These are phyloP conservation scores for Aspergillus udagawae DNA, from an alignment of 2,329 filamentous ascomycete species.

Conservation along the genomic window DNA sequence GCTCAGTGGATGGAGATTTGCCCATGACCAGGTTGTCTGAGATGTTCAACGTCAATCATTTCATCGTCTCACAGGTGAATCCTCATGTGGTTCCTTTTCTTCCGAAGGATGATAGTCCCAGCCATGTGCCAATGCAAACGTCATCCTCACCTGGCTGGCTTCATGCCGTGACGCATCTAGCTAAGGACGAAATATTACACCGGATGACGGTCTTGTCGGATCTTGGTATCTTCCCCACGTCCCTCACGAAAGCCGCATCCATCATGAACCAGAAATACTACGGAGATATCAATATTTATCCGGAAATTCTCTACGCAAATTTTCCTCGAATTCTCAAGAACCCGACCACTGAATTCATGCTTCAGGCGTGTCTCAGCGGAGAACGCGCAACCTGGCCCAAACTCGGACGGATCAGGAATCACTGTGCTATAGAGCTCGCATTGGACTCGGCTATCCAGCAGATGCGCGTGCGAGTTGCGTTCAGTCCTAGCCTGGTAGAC, in stretches of 20 bases:
- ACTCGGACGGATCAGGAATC: slow-evolving; percentile 76
- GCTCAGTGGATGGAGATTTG: slow-evolving; percentile 89
- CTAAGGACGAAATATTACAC: slow-evolving; percentile 75
- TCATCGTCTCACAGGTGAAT: slow-evolving; percentile 96
- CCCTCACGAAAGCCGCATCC: slow-evolving; percentile 72
- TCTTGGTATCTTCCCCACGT: slow-evolving; percentile 72
- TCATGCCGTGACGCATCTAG: slow-evolving; percentile 64
- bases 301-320: slow-evolving; percentile 69
- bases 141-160: slow-evolving; percentile 52
- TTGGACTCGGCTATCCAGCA: slow-evolving; percentile 47
- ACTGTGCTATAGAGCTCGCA: slow-evolving; percentile 82
- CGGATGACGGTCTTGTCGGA: slow-evolving; percentile 77
- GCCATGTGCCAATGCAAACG: slow-evolving; percentile 25
- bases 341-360: slow-evolving; percentile 82
- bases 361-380: slow-evolving; percentile 69
- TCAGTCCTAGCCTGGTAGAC: slow-evolving; percentile 26
- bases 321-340: slow-evolving; percentile 77
- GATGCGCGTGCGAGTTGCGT: slow-evolving; percentile 37
- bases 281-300: slow-evolving; percentile 91
- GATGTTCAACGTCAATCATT: slow-evolving; percentile 98
- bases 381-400: slow-evolving; percentile 91
- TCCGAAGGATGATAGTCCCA: slow-evolving; percentile 61
- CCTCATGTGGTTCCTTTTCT: slow-evolving; percentile 89
- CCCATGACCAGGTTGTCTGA: slow-evolving; percentile 86
- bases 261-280: slow-evolving; percentile 88